Percentiles rank a stretch among this genome's conserved stretches.
Conservation (phyloP, 805 yeast species). For the Komagataella pseudopastoris region DNA sequence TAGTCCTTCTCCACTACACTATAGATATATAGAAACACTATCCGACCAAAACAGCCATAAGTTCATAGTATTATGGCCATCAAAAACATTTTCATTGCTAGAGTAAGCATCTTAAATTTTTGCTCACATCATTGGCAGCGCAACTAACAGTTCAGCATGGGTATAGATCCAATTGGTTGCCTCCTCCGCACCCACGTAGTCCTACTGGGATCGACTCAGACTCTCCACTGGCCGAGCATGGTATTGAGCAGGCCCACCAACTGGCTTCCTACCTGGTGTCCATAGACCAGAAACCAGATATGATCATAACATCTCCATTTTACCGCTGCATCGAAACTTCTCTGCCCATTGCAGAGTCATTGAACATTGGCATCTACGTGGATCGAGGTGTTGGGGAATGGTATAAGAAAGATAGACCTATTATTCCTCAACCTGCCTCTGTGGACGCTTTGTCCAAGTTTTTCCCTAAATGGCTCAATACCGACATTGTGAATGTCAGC, state of each 20-base stretch:
- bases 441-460: slow-evolving; percentile 31
- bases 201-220: slow-evolving; percentile 91
- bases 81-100: slow-evolving; percentile 52
- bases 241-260: slow-evolving; percentile 77
- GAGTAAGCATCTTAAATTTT: slow-evolving; percentile 17
- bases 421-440: slow-evolving; percentile 60
- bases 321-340: slow-evolving; percentile 82
- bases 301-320: slow-evolving; percentile 73
- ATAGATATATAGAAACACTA: neutral
- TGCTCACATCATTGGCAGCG: neutral
- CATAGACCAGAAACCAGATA: slow-evolving; percentile 42
- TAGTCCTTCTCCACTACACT: neutral
- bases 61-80: slow-evolving; percentile 26
- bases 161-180: slow-evolving; percentile 74
- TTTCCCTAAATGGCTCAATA: slow-evolving; percentile 45
- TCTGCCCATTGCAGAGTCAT: slow-evolving; percentile 46
- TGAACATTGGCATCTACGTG: slow-evolving; percentile 45
- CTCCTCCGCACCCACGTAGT: slow-evolving; percentile 59
- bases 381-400: slow-evolving; percentile 91
- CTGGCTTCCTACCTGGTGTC: slow-evolving; percentile 47
- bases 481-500: neutral
- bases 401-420: slow-evolving; percentile 59
- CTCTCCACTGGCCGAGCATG: slow-evolving; percentile 79
- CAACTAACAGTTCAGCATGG: slow-evolving; percentile 42
- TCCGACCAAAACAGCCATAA: neutral